phyloP scores from a whole-genome alignment of 768 basidiomycete genomes.

The Termitomyces eurrhizus region DNA sequence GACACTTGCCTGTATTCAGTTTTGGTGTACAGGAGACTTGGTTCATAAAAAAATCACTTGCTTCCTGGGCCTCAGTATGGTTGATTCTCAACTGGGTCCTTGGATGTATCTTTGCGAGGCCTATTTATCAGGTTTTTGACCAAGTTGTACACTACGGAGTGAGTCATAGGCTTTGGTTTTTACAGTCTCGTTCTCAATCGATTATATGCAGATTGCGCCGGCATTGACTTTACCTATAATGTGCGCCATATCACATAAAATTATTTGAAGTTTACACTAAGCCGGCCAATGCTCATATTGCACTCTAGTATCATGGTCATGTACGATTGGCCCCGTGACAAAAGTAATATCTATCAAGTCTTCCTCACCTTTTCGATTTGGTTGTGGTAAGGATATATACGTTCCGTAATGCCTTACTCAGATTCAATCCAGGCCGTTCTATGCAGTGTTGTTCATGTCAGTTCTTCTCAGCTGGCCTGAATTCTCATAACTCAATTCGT shows the following conservation, averaged over 20 bases:
- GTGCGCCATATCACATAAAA: slow-evolving; percentile 21
- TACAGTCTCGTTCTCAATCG: neutral
- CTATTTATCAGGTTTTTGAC: slow-evolving; percentile 41
- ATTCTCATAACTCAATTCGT: slow-evolving; percentile 4
- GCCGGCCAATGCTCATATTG: neutral
- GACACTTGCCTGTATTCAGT: slow-evolving; percentile 3
- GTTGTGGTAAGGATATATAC: slow-evolving; percentile 46
- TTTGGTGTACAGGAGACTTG: slow-evolving; percentile 55
- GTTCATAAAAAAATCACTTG: slow-evolving; percentile 66
- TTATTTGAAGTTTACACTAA: neutral
- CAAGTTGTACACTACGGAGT: slow-evolving; percentile 59
- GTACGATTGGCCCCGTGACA: slow-evolving; percentile 69
- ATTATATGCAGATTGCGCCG: slow-evolving; percentile 44
- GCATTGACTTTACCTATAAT: slow-evolving; percentile 57
- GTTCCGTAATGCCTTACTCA: slow-evolving; percentile 9
- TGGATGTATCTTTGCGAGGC: slow-evolving; percentile 47
- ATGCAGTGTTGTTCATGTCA: slow-evolving; percentile 55
- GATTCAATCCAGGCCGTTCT: slow-evolving; percentile 43
- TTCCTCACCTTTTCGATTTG: slow-evolving; percentile 55
- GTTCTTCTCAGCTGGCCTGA: slow-evolving; percentile 11
- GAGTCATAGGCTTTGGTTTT: slow-evolving; percentile 11
- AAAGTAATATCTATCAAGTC: slow-evolving; percentile 56
- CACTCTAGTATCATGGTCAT: slow-evolving; percentile 49
- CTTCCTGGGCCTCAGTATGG: slow-evolving; percentile 61
- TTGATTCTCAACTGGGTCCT: slow-evolving; percentile 68